A percentile compares a stretch with the other conserved stretches of the same genome.
Evolutionary conservation across 1,284 basidiomycete species (phyloP).

Genomic region (Cutaneotrichosporon curvatum): DNA sequence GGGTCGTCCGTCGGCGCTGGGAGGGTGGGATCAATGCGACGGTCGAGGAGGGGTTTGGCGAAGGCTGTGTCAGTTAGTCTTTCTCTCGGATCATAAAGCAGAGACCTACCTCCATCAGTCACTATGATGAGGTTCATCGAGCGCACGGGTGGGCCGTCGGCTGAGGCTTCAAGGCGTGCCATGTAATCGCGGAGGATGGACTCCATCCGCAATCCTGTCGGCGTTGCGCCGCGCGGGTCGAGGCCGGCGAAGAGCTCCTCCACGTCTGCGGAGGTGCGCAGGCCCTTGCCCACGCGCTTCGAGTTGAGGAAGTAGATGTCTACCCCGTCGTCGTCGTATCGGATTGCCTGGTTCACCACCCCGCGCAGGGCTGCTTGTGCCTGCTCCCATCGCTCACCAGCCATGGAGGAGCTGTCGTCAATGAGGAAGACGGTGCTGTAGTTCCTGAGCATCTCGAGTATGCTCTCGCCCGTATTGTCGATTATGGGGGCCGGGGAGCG

Average conservation of each 20-base stretch:
- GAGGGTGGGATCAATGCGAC: conserved; percentile 11
- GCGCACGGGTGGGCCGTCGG: conserved; percentile 1
- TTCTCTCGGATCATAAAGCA: conserved; percentile 4
- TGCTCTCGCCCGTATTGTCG: neutral
- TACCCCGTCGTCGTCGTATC: conserved; percentile 31
- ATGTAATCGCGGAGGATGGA: conserved; percentile 40
- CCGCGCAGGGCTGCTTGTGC: conserved; percentile 33
- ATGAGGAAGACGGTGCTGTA: conserved; percentile 45
- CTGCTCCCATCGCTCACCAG: conserved; percentile 38
- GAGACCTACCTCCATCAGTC: conserved; percentile 28
- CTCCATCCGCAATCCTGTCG: conserved; percentile 37
- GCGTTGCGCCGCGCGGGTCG: conserved; percentile 35
- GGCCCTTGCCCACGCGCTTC: conserved; percentile 30
- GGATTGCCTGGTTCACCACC: conserved; percentile 32
- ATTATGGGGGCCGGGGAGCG: neutral
- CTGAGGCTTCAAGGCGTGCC: conserved; percentile 25
- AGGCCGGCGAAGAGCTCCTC: conserved; percentile 41
- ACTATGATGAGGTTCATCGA: conserved; percentile 40
- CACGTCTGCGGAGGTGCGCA: conserved; percentile 32
- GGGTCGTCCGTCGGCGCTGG: conserved; percentile 34
- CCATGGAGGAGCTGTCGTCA: conserved; percentile 39
- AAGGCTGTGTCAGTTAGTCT: conserved; percentile 20
- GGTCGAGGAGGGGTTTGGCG: conserved; percentile 21
- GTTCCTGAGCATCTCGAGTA: conserved; percentile 32
- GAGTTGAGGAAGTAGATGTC: conserved; percentile 45